Base-by-base conservation (phyloP, 2,329 filamentous ascomycete species). In the Aspergillus sp. region DNA sequence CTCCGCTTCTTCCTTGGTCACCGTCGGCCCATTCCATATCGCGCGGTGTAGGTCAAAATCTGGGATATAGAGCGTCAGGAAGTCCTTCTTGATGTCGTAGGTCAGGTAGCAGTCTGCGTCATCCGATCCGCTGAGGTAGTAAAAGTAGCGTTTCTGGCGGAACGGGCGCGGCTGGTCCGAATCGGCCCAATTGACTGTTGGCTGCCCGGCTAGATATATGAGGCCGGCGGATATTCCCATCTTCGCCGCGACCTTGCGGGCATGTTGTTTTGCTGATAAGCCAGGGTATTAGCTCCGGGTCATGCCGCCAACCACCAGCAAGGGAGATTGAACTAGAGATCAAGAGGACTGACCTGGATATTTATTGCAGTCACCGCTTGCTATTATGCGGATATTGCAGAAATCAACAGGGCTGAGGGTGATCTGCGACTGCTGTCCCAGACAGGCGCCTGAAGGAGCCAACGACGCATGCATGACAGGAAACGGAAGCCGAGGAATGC, bases 11-110 rank as follows among this genome's bases (percentile, higher is more conserved):
- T 78, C 69, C 8, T 47, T 41, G 4, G 55, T 54, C 7, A 64
- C 40, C 4, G 60, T 62, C 8, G 59, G 60, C 1, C 61, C 60
- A 52, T 58, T 62, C 58, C 58, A 64, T 32, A 64, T 57, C 14
- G 58, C 57, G 22, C 50, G 53, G 33, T 49, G 57, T n/a, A 63
- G 74, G 43, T 82, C 74, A 42, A 78, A 74, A 45, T 75, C 73
- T 2, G 82, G 82, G 29, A 89, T 76, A 72, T 81, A 91, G 16
- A 89, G 71, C 4, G 71, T 75, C 35, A 91, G 70, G 14, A 64
- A 61, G 52, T 88, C 80, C 8, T 61, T 61, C 19, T 57, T 55
- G 39, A 77, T 68, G 48, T 76, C 66, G 50, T 78, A 79, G 2
- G 68, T 72, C 25, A 78, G 45, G 35, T 67, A 60, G 44, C 71